Evolutionary conservation across 306 rosid species (phyloP).

Genomic region (Lupinus albus): DNA sequence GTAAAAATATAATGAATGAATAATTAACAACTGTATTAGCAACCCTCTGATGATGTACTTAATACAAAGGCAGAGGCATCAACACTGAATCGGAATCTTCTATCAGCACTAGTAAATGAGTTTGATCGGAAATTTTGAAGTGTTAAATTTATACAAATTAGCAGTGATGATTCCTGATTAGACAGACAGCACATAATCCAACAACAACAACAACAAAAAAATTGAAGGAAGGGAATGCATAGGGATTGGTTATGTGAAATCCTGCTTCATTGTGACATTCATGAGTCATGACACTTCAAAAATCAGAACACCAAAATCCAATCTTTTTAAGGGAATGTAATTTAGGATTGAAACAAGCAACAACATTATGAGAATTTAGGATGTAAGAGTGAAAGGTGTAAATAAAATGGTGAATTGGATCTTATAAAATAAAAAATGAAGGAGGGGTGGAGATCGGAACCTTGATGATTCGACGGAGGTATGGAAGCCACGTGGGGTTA

Average conservation of each 20-base stretch:
- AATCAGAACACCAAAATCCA: slow-evolving; percentile 15
- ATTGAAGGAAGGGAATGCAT: neutral
- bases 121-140: slow-evolving; percentile 1
- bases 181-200: neutral
- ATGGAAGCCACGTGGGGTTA: slow-evolving; percentile 79
- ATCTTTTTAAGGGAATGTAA: neutral
- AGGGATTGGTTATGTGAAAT: neutral
- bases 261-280: slow-evolving; percentile 7
- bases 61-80: neutral
- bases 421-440: slow-evolving; percentile 7
- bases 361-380: neutral
- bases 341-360: neutral
- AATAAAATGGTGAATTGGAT: slow-evolving; percentile 36
- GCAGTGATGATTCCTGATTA: neutral
- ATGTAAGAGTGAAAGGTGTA: neutral
- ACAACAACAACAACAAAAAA: neutral
- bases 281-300: neutral
- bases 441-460: slow-evolving; percentile 68
- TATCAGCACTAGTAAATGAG: neutral
- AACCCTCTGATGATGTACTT: slow-evolving; percentile 4
- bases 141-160: slow-evolving; percentile 9
- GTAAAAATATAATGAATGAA: slow-evolving; percentile 8
- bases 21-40: slow-evolving; percentile 1
- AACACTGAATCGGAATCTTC: neutral
- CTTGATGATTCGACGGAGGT: slow-evolving; percentile 93